Evolutionary conservation across 306 rosid genomes (phyloP).

Genomic region (Cucumis hystrix): DNA sequence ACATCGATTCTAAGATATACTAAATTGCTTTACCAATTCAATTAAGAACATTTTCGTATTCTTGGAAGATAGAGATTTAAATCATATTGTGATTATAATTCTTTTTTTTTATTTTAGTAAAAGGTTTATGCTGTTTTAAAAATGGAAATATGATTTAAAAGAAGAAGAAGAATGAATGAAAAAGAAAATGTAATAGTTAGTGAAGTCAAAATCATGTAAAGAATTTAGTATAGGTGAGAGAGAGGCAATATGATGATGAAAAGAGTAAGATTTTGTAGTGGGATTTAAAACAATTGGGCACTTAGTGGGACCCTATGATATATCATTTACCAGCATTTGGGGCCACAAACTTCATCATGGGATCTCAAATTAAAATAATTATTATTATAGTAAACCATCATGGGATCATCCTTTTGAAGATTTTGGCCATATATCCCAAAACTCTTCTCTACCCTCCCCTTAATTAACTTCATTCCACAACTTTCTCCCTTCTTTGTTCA

Average conservation of each 20-base stretch:
- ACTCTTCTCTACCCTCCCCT: neutral
- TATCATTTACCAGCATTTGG: slow-evolving; percentile 30
- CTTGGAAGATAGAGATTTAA: no score
- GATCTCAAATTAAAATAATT: neutral
- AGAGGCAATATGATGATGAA: neutral
- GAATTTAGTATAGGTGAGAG: neutral
- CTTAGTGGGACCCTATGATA: slow-evolving; percentile 33
- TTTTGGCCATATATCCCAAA: neutral
- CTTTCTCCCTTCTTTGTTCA: neutral
- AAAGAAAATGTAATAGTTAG: neutral
- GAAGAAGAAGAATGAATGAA: neutral
- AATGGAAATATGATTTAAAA: neutral
- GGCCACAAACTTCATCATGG: slow-evolving; percentile 20
- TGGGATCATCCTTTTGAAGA: neutral
- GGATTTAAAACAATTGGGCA: neutral
- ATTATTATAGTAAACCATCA: neutral
- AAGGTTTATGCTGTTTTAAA: no score
- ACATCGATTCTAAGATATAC: no score
- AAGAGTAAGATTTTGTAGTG: neutral
- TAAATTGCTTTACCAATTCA: no score
- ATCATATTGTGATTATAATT: neutral
- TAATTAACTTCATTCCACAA: neutral
- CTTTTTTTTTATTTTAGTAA: no score
- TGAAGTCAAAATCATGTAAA: neutral
- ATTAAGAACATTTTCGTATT: no score